A percentile compares a stretch with the other conserved stretches of the same genome.
Evolutionary conservation across 2,329 filamentous ascomycete genomes (phyloP).

Genomic region (Aspergillus candidus): DNA sequence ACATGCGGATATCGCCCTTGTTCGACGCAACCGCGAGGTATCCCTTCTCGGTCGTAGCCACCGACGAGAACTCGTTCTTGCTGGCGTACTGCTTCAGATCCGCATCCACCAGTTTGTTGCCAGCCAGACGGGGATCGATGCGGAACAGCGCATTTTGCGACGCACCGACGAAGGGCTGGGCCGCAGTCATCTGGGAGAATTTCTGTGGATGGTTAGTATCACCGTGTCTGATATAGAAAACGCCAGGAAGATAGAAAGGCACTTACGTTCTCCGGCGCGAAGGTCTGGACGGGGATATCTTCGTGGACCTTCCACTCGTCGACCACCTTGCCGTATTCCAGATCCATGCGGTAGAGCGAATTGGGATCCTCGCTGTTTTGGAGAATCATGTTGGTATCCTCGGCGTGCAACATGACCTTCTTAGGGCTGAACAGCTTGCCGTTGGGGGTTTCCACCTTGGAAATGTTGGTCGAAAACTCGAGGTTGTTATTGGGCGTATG

Average conservation of each 20-base stretch:
- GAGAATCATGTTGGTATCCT: constrained; percentile 82
- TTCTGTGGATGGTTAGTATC: constrained; percentile 51
- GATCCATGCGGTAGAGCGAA: constrained; percentile 92
- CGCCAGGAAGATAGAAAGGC: not conserved
- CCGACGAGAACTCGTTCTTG: constrained; percentile 94
- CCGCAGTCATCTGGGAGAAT: constrained; percentile 93
- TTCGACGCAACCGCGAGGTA: constrained; percentile 96
- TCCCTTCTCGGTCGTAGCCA: constrained; percentile 92
- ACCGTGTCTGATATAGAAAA: not conserved
- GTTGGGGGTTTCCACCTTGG: constrained; percentile 81
- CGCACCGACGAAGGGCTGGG: constrained; percentile 90
- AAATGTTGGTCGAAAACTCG: constrained; percentile 95
- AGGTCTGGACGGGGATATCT: constrained; percentile 85
- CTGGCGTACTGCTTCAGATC: constrained; percentile 93
- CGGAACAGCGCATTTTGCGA: constrained; percentile 91
- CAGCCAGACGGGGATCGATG: constrained; percentile 81
- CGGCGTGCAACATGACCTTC: constrained; percentile 93
- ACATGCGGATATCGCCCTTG: constrained; percentile 95
- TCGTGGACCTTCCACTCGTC: constrained; percentile 99
- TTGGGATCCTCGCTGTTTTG: constrained; percentile 80
- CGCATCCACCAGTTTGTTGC: constrained; percentile 85
- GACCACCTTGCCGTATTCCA: constrained; percentile 95
- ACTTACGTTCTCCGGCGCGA: constrained; percentile 76
- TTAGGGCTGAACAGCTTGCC: constrained; percentile 87
- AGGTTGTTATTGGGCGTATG: constrained; percentile 88